Base-by-base conservation (phyloP, 2,329 filamentous ascomycete species). In the Alternaria infectoria region DNA sequence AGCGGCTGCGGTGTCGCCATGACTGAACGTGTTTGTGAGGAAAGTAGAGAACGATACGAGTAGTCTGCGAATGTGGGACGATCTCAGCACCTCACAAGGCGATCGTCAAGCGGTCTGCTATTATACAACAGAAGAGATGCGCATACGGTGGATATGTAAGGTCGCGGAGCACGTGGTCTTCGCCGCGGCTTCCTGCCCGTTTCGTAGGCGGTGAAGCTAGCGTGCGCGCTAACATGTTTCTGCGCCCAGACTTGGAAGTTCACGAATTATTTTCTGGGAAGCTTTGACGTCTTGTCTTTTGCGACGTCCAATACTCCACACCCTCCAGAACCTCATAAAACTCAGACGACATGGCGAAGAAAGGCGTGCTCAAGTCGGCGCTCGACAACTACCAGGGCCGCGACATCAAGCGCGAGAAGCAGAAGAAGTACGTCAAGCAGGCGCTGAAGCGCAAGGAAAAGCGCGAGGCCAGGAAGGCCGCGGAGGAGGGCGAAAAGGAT, bases 401-500 rank as follows among this genome's bases (percentile, higher is more conserved):
- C 51, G 90, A 96, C 70, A 90, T 91, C 66, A 90, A 91, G 67
- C 86, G 93, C 57, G 92, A 95, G 79, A 89, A 92, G 79, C 91
- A 67, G 65, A 62, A 62, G 62, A 67, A 67, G 56, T 30, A 62
- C 28, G 65, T 65, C 49, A 67, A 65, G 26, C 52, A 67, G 45
- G 65, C 40, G 19, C 51, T 54, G 15, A 67, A 67, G 36, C 59
- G 45, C 17, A 65, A 67, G 45, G 49, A 60, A 40, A 57, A 67
- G 62, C 43, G 50, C 25, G 32, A 61, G 9, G 47, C 45, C 23
- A 5, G 23, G 25, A 52, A 50, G 44, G 57, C 62, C 10, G 61
- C 67, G 25, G 62, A 65, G 9, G 68, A 67, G 6, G 71, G 57
- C 2, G 64, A 66, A 0, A 64, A 69, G 17, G 61, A 64, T 23